Conservation (phyloP, 495 filamentous ascomycete species). For the Cairneyella variabilis region DNA sequence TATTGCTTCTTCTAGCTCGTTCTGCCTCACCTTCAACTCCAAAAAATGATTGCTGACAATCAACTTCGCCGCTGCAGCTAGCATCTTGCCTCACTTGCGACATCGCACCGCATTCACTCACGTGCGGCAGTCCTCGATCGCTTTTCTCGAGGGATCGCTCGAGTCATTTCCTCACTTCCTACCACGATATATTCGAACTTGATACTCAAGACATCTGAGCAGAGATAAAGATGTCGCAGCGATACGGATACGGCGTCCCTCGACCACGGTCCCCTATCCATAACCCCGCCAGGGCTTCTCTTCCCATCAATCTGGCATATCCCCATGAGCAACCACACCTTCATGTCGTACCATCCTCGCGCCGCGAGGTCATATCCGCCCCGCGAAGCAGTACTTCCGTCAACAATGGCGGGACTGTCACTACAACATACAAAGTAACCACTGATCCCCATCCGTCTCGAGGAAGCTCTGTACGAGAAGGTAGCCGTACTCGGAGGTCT, state of each 20-base stretch:
- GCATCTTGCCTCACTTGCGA: not conserved
- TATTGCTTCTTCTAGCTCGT: not conserved
- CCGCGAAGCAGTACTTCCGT: constrained; percentile 18
- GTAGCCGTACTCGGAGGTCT: constrained; percentile 30
- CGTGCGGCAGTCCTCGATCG: constrained; percentile 13
- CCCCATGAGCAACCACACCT: constrained; percentile 9
- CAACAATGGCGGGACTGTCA: constrained; percentile 26
- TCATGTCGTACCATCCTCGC: constrained; percentile 19
- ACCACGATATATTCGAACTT: not conserved
- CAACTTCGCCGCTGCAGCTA: not conserved
- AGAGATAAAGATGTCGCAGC: constrained; percentile 8
- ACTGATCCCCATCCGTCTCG: constrained; percentile 37
- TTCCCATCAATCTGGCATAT: constrained; percentile 17
- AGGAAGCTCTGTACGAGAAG: constrained; percentile 36
- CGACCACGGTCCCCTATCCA: constrained; percentile 20
- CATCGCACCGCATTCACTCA: constrained; percentile 6
- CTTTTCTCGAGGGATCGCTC: constrained; percentile 1
- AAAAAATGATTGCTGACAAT: constrained; percentile 13
- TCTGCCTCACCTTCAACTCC: not conserved
- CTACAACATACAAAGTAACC: constrained; percentile 45
- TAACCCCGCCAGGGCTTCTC: constrained; percentile 21
- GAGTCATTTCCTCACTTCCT: not conserved
- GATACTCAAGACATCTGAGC: not conserved
- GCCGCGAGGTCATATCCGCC: constrained; percentile 20
- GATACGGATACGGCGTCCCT: constrained; percentile 18